Percentiles rank a stretch among this genome's conserved stretches.
Conservation (phyloP, 2,329 filamentous ascomycete genomes). For the Curvularia verruculosa region DNA sequence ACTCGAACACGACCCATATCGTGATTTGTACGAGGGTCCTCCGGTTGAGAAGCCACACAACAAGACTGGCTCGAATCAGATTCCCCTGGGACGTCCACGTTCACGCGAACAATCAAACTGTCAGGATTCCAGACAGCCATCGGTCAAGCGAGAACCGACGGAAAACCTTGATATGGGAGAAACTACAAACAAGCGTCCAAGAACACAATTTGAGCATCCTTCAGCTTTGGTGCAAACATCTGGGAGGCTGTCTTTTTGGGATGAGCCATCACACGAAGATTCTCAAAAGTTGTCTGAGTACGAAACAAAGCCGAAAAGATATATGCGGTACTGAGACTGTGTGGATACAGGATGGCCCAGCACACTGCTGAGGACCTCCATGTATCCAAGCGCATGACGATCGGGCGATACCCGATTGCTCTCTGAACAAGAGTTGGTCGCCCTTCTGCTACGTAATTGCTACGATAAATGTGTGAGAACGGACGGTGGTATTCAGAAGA, state of each 20-base stretch:
- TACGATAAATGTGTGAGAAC: background rate
- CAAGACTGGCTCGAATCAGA: slow-evolving; percentile 25
- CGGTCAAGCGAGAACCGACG: slow-evolving; percentile 6
- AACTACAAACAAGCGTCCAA: slow-evolving; percentile 17
- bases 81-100: slow-evolving; percentile 18
- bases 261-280: background rate
- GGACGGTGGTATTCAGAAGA: background rate
- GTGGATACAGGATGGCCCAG: background rate
- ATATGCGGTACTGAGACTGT: background rate
- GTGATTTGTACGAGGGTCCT: slow-evolving; percentile 22
- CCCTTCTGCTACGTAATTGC: background rate
- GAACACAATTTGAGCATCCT: slow-evolving; percentile 16
- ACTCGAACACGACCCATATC: slow-evolving; percentile 19
- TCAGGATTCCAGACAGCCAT: background rate
- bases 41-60: slow-evolving; percentile 4
- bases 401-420: slow-evolving; percentile 12
- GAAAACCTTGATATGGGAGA: background rate
- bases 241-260: background rate
- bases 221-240: slow-evolving; percentile 13
- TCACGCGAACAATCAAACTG: background rate
- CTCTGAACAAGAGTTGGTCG: slow-evolving; percentile 7
- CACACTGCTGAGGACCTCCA: background rate
- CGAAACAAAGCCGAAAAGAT: too few species aligned
- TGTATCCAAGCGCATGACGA: background rate
- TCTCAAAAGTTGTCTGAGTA: background rate